These are phyloP conservation scores for Grosmannia clavigera DNA, from an alignment of 2,329 filamentous ascomycete species.

Conservation along the genomic window DNA sequence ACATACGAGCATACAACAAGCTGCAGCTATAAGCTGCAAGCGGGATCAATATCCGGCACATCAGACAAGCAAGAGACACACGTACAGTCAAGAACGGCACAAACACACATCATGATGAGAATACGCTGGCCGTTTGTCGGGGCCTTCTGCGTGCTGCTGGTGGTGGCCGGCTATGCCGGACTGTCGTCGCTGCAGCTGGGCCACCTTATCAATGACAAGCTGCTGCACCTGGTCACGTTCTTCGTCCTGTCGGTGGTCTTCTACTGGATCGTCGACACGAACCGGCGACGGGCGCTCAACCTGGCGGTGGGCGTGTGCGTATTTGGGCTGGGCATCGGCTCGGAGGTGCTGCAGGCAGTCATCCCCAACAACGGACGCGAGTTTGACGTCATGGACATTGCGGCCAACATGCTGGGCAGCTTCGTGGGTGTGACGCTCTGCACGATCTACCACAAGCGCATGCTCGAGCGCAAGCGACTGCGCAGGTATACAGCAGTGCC, in stretches of 20 bases:
- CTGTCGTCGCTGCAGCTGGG: slow-evolving; percentile 52
- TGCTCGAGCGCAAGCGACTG: slow-evolving; percentile 76
- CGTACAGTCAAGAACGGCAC: slow-evolving; percentile 9
- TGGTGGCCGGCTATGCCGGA: slow-evolving; percentile 67
- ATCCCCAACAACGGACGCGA: slow-evolving; percentile 55
- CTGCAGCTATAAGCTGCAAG: too few relatives aligned
- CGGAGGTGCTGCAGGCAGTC: slow-evolving; percentile 62
- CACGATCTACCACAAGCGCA: slow-evolving; percentile 87
- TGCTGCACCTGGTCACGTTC: slow-evolving; percentile 77
- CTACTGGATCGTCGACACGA: slow-evolving; percentile 95
- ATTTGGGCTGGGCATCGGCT: slow-evolving; percentile 54
- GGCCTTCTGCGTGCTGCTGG: slow-evolving; percentile 55
- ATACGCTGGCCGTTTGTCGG: slow-evolving; percentile 80
- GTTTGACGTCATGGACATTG: slow-evolving; percentile 72
- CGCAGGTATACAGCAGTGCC: slow-evolving; percentile 62
- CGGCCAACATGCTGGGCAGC: slow-evolving; percentile 77
- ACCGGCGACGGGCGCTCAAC: slow-evolving; percentile 72
- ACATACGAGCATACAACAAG: too few relatives aligned
- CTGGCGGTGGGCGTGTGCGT: slow-evolving; percentile 75
- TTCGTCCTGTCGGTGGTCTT: slow-evolving; percentile 78
- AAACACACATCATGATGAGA: slow-evolving; percentile 46
- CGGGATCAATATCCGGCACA: background rate
- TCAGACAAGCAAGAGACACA: background rate
- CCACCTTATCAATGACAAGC: slow-evolving; percentile 68
- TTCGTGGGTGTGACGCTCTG: slow-evolving; percentile 59